These are phyloP conservation scores for Cladorrhinum sp. DNA, from an alignment of 2,329 filamentous ascomycete species.

Conservation along the genomic window DNA sequence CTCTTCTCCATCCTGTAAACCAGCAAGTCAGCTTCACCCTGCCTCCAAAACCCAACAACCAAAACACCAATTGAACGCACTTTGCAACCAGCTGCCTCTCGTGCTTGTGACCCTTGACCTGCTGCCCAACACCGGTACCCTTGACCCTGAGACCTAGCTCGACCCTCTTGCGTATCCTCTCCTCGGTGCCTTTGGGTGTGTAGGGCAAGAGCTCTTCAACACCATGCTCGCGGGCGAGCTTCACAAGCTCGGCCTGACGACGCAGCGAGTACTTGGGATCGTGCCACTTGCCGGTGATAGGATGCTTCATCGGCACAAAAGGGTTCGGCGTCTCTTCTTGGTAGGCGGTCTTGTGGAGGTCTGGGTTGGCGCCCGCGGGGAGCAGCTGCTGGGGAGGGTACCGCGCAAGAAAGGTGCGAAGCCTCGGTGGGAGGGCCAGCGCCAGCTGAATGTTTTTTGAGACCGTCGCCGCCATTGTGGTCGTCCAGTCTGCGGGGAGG, in stretches of 20 bases:
- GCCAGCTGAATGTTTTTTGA: slow-evolving; percentile 56
- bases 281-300: slow-evolving; percentile 76
- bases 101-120: slow-evolving; percentile 92
- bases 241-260: slow-evolving; percentile 86
- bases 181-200: slow-evolving; percentile 71
- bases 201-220: slow-evolving; percentile 78
- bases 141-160: slow-evolving; percentile 81
- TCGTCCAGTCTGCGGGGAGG: background rate
- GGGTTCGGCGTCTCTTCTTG: slow-evolving; percentile 67
- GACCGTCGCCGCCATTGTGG: slow-evolving; percentile 27
- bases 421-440: slow-evolving; percentile 69
- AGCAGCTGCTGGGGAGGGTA: slow-evolving; percentile 73
- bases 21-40: slow-evolving; percentile 32
- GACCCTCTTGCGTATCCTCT: slow-evolving; percentile 66
- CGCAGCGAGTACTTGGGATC: slow-evolving; percentile 79
- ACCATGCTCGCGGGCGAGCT: slow-evolving; percentile 74
- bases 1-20: slow-evolving; percentile 72
- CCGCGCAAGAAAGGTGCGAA: slow-evolving; percentile 83
- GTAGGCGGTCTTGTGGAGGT: slow-evolving; percentile 46
- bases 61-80: slow-evolving; percentile 42
- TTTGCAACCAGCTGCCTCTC: slow-evolving; percentile 80
- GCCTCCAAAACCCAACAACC: background rate
- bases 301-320: slow-evolving; percentile 77
- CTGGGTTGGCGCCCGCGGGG: slow-evolving; percentile 40
- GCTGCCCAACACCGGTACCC: slow-evolving; percentile 88